Conservation (phyloP, 2,329 filamentous ascomycete species). For the Epichloe gansuensis region DNA sequence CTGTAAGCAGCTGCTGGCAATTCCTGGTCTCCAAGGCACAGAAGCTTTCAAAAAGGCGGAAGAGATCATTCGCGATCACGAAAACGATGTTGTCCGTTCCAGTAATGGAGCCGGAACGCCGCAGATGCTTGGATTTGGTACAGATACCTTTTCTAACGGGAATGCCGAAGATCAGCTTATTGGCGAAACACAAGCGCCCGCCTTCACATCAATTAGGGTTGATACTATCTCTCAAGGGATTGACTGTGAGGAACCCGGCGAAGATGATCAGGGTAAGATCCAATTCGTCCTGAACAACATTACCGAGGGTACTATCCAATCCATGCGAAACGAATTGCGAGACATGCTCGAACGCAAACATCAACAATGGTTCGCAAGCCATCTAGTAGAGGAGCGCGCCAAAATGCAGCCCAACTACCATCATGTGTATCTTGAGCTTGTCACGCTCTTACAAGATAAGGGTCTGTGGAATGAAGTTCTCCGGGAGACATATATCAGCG, state of each 20-base stretch:
- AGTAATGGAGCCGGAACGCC: slow-evolving; percentile 36
- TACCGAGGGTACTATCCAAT: slow-evolving; percentile 73
- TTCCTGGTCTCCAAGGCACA: slow-evolving; percentile 69
- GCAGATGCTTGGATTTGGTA: slow-evolving; percentile 23
- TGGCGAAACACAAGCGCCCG: slow-evolving; percentile 48
- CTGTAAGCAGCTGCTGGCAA: slow-evolving; percentile 71
- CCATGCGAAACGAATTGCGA: slow-evolving; percentile 71
- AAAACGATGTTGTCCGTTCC: slow-evolving; percentile 44
- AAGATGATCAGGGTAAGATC: slow-evolving; percentile 81
- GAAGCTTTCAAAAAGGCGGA: slow-evolving; percentile 75
- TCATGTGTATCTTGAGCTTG: slow-evolving; percentile 77
- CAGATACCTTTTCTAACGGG: slow-evolving; percentile 54
- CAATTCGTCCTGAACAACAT: slow-evolving; percentile 96
- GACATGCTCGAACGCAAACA: slow-evolving; percentile 68
- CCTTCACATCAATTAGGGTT: slow-evolving; percentile 67
- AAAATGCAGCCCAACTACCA: slow-evolving; percentile 98
- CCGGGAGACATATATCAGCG: slow-evolving; percentile 80
- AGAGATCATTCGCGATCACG: slow-evolving; percentile 59
- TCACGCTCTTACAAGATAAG: slow-evolving; percentile 70
- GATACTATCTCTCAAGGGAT: slow-evolving; percentile 53
- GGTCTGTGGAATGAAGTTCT: slow-evolving; percentile 79
- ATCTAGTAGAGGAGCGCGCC: slow-evolving; percentile 88
- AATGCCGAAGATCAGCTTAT: slow-evolving; percentile 48
- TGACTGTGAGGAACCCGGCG: slow-evolving; percentile 68
- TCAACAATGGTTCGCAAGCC: slow-evolving; percentile 92